These are phyloP conservation scores for Trypethelium eluteriae DNA, from an alignment of 495 filamentous ascomycete species.

Conservation along the genomic window DNA sequence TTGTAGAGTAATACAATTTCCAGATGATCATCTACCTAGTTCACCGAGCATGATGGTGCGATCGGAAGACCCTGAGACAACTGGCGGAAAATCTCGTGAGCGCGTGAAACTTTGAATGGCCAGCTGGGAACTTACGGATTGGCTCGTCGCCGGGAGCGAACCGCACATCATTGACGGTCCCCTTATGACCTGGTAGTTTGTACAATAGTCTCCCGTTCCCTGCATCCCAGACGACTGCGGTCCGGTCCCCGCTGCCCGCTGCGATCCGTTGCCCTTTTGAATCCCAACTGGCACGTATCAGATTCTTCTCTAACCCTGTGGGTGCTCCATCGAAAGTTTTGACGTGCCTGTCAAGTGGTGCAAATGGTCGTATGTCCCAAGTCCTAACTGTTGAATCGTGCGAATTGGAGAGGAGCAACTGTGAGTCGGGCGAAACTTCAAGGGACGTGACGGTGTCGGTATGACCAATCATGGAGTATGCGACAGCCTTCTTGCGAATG, in stretches of 20 bases:
- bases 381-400: constrained; percentile 89
- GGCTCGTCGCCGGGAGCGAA: constrained; percentile 79
- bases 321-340: constrained; percentile 84
- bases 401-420: constrained; percentile 81
- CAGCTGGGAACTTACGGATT: constrained; percentile 60
- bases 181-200: constrained; percentile 92
- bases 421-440: constrained; percentile 81
- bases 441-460: constrained; percentile 88
- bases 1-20: background rate
- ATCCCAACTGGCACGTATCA: constrained; percentile 88
- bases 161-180: constrained; percentile 88
- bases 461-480: constrained; percentile 83
- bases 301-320: constrained; percentile 80
- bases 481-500: constrained; percentile 76
- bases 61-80: constrained; percentile 33
- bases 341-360: constrained; percentile 74
- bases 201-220: constrained; percentile 79
- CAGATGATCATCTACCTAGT: constrained; percentile 29
- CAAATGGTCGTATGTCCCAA: constrained; percentile 95
- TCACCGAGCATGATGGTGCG: constrained; percentile 37
- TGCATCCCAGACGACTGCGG: constrained; percentile 81
- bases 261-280: constrained; percentile 76
- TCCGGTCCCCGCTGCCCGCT: constrained; percentile 83
- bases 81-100: constrained; percentile 19
- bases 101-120: background rate